phyloP scores from a whole-genome alignment of 208 protist genomes.

The Herpetomonas samuelpessoai region DNA sequence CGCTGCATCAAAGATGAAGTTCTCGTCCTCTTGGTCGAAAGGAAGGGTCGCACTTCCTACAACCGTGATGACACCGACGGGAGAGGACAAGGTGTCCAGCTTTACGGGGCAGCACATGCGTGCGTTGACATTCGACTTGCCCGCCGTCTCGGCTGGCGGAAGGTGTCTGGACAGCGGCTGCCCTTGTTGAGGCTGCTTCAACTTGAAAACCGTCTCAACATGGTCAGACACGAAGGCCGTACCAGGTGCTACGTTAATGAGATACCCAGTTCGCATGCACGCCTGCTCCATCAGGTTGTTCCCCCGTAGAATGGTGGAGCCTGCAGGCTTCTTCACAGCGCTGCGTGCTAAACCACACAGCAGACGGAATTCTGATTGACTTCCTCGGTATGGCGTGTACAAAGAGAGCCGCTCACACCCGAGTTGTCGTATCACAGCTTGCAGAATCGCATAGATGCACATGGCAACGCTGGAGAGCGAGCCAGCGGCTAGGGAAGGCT shows the following conservation, averaged over 20 bases:
- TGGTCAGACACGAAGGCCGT: not conserved
- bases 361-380: constrained; percentile 16
- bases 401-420: constrained; percentile 8
- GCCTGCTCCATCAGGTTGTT: constrained; percentile 13
- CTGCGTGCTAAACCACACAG: constrained; percentile 9
- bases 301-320: constrained; percentile 17
- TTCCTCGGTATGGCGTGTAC: constrained; percentile 13
- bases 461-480: not conserved
- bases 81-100: not conserved
- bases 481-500: not conserved
- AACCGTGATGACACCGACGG: constrained; percentile 7
- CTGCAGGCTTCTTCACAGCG: constrained; percentile 1
- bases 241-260: constrained; percentile 15
- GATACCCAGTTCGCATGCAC: constrained; percentile 11
- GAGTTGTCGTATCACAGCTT: not conserved
- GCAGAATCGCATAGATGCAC: constrained; percentile 8
- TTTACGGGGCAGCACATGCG: constrained; percentile 12
- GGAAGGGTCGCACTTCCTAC: not conserved
- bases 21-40: constrained; percentile 20
- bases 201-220: not conserved
- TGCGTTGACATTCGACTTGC: not conserved
- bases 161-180: not conserved
- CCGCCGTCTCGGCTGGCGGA: not conserved
- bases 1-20: constrained; percentile 22
- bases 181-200: not conserved